Evolutionary conservation across 352 stramenopile genomes (phyloP).

Genomic region (Hyaloperonospora arabidopsidis): DNA sequence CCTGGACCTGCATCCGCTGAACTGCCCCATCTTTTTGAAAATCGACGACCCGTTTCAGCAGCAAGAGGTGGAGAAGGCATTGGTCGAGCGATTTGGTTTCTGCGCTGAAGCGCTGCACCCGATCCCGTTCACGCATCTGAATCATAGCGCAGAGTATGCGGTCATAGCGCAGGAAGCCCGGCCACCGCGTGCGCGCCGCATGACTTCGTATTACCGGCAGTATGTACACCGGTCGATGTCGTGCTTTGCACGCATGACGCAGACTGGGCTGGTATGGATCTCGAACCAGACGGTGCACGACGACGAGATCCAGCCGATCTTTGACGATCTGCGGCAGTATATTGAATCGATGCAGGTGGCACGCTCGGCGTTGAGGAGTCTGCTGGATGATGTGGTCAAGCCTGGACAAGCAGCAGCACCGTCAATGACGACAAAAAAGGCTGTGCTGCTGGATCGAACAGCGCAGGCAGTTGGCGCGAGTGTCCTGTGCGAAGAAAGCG

Average conservation of each 20-base stretch:
- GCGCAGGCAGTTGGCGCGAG: neutral
- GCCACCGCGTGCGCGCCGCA: conserved; percentile 21
- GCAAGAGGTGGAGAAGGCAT: conserved; percentile 46
- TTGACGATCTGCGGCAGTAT: conserved; percentile 48
- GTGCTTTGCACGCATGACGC: conserved; percentile 69
- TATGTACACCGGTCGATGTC: conserved; percentile 56
- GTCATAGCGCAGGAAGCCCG: conserved; percentile 28
- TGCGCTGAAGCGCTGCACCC: conserved; percentile 61
- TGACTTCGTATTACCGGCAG: conserved; percentile 54
- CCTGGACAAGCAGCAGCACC: conserved; percentile 1
- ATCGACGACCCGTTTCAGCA: conserved; percentile 40
- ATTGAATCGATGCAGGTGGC: conserved; percentile 44
- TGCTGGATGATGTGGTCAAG: conserved; percentile 30
- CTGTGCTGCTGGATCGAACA: conserved; percentile 1
- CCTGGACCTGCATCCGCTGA: conserved; percentile 67
- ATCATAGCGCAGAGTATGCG: conserved; percentile 51
- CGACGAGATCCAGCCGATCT: conserved; percentile 59
- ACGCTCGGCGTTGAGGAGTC: conserved; percentile 29
- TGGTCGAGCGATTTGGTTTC: conserved; percentile 60
- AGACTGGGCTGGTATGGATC: conserved; percentile 73
- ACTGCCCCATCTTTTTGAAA: conserved; percentile 68
- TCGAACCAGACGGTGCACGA: conserved; percentile 69
- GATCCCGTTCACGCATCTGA: conserved; percentile 47
- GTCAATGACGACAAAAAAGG: neutral
- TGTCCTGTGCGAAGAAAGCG: neutral